Evolutionary conservation across 1,284 basidiomycete species (phyloP).

Genomic region (Pseudozyma thailandica): DNA sequence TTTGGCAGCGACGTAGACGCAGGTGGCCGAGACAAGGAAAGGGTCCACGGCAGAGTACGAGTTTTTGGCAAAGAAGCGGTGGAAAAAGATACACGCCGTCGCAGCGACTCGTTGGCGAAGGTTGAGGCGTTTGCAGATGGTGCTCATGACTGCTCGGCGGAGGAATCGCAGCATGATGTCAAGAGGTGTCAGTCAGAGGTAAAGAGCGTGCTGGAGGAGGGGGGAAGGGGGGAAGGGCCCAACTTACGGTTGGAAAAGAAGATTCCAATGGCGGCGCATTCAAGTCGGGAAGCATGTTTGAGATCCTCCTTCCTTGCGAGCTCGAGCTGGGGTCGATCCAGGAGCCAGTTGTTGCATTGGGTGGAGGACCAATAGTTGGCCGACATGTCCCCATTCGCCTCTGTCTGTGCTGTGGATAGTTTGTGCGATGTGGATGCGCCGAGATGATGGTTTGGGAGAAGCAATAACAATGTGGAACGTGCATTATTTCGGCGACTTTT

Average conservation of each 20-base stretch:
- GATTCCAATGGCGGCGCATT: constrained; percentile 58
- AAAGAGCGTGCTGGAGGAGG: neutral
- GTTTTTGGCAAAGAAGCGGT: constrained; percentile 79
- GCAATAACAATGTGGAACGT: constrained; percentile 1
- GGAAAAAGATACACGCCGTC: constrained; percentile 91
- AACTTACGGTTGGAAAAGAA: constrained; percentile 61
- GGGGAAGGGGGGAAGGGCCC: neutral
- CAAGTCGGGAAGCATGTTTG: constrained; percentile 48
- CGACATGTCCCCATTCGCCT: constrained; percentile 37
- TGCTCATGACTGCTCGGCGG: constrained; percentile 80
- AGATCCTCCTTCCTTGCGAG: constrained; percentile 59
- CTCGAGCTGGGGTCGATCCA: constrained; percentile 55
- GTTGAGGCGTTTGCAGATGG: constrained; percentile 83
- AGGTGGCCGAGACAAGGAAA: constrained; percentile 89
- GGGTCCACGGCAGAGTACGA: constrained; percentile 90
- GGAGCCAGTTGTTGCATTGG: constrained; percentile 65
- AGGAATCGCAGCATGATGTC: neutral
- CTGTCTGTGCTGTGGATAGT: neutral
- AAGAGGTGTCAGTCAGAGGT: neutral
- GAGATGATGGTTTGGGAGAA: neutral
- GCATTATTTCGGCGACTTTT: neutral
- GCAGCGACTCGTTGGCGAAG: constrained; percentile 90
- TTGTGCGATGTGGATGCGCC: neutral
- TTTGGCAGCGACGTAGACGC: constrained; percentile 94
- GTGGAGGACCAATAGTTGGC: constrained; percentile 64